Percentiles rank a stretch among this genome's conserved stretches.
phyloP scores from a whole-genome alignment of 306 rosid genomes.

The Quercus robur region DNA sequence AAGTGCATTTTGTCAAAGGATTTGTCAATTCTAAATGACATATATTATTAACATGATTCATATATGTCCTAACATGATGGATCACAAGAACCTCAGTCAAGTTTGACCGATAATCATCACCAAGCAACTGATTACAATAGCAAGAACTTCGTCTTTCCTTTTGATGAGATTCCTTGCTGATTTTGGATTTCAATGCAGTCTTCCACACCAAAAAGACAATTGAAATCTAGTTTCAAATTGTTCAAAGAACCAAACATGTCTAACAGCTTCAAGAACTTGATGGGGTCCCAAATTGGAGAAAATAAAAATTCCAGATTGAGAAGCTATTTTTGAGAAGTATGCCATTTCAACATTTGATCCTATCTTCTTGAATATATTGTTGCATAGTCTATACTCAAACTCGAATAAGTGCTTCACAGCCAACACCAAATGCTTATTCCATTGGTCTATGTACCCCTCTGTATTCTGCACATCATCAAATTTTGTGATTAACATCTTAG shows the following conservation, averaged over 20 bases:
- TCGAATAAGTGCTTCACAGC: constrained; percentile 47
- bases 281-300: constrained; percentile 72
- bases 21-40: no score
- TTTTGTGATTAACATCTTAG: constrained; percentile 33
- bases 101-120: constrained; percentile 49
- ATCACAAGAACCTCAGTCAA: constrained; percentile 57
- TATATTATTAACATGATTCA: no score
- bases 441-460: constrained; percentile 47
- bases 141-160: constrained; percentile 45
- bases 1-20: no score
- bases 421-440: constrained; percentile 66
- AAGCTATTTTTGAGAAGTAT: constrained; percentile 57
- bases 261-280: constrained; percentile 67
- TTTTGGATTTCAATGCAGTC: constrained; percentile 57
- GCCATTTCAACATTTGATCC: constrained; percentile 29
- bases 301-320: constrained; percentile 48
- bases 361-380: constrained; percentile 45
- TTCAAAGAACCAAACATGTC: constrained; percentile 62
- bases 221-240: constrained; percentile 56
- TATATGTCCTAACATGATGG: constrained; percentile 13
- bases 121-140: constrained; percentile 63
- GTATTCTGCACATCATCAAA: constrained; percentile 27
- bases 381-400: constrained; percentile 49
- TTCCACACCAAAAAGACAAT: constrained; percentile 54
- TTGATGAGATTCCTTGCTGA: constrained; percentile 61